Evolutionary conservation across 768 basidiomycete species (phyloP).

Genomic region (Tricholoma terreum): DNA sequence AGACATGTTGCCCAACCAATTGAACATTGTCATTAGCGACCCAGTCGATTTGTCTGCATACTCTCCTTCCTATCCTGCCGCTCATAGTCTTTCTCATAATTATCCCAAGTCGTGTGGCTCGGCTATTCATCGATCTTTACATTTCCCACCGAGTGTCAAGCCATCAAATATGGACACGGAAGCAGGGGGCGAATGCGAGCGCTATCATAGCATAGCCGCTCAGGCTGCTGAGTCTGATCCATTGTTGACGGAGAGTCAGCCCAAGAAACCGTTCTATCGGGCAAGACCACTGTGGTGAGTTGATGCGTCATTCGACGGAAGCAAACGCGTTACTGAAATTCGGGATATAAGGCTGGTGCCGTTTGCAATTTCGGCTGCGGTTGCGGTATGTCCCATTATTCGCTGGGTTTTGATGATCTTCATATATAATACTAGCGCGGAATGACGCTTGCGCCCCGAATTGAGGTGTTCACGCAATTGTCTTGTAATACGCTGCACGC

Average conservation of each 20-base stretch:
- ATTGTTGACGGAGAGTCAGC: slow-evolving; percentile 13
- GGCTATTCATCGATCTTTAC: slow-evolving; percentile 1
- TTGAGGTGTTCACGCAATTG: slow-evolving; percentile 77
- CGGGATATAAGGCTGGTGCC: slow-evolving; percentile 63
- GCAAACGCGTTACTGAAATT: background rate
- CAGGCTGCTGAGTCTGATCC: slow-evolving; percentile 20
- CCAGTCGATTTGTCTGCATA: slow-evolving; percentile 12
- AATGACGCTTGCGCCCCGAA: slow-evolving; percentile 78
- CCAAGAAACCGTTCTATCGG: slow-evolving; percentile 50
- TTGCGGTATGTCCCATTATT: slow-evolving; percentile 51
- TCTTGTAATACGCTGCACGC: slow-evolving; percentile 59
- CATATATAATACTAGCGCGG: slow-evolving; percentile 51
- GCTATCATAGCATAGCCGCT: slow-evolving; percentile 7
- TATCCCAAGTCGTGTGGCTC: background rate
- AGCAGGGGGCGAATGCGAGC: slow-evolving; percentile 13
- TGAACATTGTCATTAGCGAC: background rate
- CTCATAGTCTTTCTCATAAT: background rate
- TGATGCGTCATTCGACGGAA: background rate
- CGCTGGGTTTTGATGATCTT: background rate
- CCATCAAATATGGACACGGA: slow-evolving; percentile 16
- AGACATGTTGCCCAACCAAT: background rate
- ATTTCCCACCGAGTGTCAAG: background rate
- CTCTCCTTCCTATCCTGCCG: slow-evolving; percentile 10
- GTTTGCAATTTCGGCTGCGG: slow-evolving; percentile 62
- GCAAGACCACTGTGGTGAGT: slow-evolving; percentile 50